Percentiles rank a stretch among this genome's conserved stretches.
These are phyloP conservation scores for Lichina pygmaea DNA, from an alignment of 495 filamentous ascomycete species.

Conservation along the genomic window DNA sequence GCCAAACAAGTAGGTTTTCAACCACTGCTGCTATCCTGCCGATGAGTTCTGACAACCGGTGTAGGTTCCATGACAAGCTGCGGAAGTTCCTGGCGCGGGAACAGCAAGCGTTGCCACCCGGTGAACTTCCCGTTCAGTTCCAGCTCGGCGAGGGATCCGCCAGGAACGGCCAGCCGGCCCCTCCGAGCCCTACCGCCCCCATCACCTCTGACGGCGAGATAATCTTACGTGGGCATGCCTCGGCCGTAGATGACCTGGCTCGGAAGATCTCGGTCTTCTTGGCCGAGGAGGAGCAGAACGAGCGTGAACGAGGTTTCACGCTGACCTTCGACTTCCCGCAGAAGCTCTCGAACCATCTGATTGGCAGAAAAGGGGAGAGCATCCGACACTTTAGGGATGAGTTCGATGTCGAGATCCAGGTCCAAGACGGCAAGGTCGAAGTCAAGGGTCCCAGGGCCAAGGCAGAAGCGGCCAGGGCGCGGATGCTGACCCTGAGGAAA, in stretches of 20 bases:
- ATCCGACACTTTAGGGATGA: slow-evolving; percentile 89
- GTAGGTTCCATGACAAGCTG: slow-evolving; percentile 43
- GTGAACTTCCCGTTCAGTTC: slow-evolving; percentile 48
- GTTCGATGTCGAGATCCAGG: slow-evolving; percentile 90
- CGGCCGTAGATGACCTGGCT: slow-evolving; percentile 38
- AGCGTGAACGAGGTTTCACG: slow-evolving; percentile 66
- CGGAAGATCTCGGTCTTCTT: slow-evolving; percentile 50
- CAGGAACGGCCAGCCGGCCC: slow-evolving; percentile 10
- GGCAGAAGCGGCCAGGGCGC: slow-evolving; percentile 53
- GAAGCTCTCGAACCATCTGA: slow-evolving; percentile 78
- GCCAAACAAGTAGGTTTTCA: slow-evolving; percentile 32
- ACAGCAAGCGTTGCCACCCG: slow-evolving; percentile 34
- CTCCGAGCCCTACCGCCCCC: slow-evolving; percentile 1
- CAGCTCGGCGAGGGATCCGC: slow-evolving; percentile 20
- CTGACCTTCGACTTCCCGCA: slow-evolving; percentile 76
- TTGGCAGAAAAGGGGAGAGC: slow-evolving; percentile 76
- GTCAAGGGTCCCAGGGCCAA: slow-evolving; percentile 50
- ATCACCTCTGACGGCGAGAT: slow-evolving; percentile 16
- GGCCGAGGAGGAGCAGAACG: slow-evolving; percentile 59
- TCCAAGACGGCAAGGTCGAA: slow-evolving; percentile 43
- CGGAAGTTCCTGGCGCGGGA: slow-evolving; percentile 50
- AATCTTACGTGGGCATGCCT: slow-evolving; percentile 47
- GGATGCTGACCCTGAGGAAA: slow-evolving; percentile 48
- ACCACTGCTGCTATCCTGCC: neutral
- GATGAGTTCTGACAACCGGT: slow-evolving; percentile 7